Base-by-base conservation (phyloP, 345 rosid species). In the Camelina sativa region DNA sequence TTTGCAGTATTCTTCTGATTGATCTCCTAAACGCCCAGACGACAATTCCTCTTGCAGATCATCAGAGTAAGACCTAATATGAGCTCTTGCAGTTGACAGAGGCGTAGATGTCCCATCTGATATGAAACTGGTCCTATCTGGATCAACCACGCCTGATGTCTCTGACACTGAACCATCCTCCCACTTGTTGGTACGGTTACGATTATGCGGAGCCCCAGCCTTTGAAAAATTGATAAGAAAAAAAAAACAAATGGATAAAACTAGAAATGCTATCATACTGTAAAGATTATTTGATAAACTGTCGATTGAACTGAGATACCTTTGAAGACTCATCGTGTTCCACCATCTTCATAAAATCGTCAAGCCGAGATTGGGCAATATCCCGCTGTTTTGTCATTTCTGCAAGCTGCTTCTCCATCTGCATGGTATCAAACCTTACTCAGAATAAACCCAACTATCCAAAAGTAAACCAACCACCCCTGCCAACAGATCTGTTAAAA, bases 341-440 rank as follows among this genome's bases (percentile, higher is more conserved):
- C 72, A 92, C 81, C 88, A 86, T 74, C 77, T 50, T 79, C 70
- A 89, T 88, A 78, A 92, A 82, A 81, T 95, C 92, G 78, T 90
- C 81, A 50, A 90, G 80, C 40, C 90, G 88, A 67, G 92, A 86
- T 76, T 88, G 90, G 79, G 96, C 92, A 79, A 83, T 87, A 88
- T 95, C 94, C 69, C 96, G 85, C 74, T 90, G 97, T 84, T 82
- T 87, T 20, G 85, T 88, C 82, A 92, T 77, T 58, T 89, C 98
- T 74, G 72, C 84, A 35, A 90, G 88, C 80, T 90, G 91, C 77
- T 84, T 92, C 82, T 88, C 98, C 96, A 95, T 84, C 99, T 95
- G 84, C 80, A 67, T 25, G 54, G 62, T 46, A 73, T 7, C 68
- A 64, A 73, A 79, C 54, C 65, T 72, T 62, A 6, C 64, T 72